Evolutionary conservation across 2,329 filamentous ascomycete genomes (phyloP), one percentile per base, ranked within the genome.

Genomic region (Pleurostoma richardsiae): DNA sequence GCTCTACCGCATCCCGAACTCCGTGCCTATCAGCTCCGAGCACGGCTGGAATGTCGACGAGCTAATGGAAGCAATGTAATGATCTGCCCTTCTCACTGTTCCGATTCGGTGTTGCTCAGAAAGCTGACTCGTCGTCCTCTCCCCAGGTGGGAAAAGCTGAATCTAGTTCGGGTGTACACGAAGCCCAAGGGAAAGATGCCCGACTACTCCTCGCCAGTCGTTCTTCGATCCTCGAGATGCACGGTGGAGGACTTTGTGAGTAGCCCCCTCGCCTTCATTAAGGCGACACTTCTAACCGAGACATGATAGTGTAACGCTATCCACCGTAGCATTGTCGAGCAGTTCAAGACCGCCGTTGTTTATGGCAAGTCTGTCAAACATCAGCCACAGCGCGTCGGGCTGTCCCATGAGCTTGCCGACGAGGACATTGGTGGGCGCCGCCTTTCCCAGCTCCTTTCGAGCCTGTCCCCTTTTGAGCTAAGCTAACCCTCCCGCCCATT

Each of bases 341-440:
- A 96, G 58, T 99, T 99, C 78, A 95, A 92, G 70, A 82, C 85
- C 51, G 94, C 94, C 46, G 86, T 99, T 63, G 94, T 99, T 39
- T 99, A 97, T 68, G 94, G 94, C 57, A 94, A 92, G 66, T 96
- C 91, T 47, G 92, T 97, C 57, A 97, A 97, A 78, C 94, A 99
- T 73, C 94, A 97, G 71, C 94, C 94, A 54, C 94, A 99, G 72
- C 83, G 91, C 61, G 94, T 97, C 52, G 94, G 94, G 43, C 78
- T 99, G 54, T 74, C 80, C 45, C 94, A 99, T 66, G 90, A 96
- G 74, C 77, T 99, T 61, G 89, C 83, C 48, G 94, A 99, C 66
- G 94, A 99, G 72, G 94, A 99, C 72, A 96, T 99, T 69, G 89
- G 89, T 92, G 77, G 73, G 85, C 76, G 45, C 42, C 49, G 19